phyloP scores from a whole-genome alignment of 164 flowering plant genomes.

The Magnolia officinalis region DNA sequence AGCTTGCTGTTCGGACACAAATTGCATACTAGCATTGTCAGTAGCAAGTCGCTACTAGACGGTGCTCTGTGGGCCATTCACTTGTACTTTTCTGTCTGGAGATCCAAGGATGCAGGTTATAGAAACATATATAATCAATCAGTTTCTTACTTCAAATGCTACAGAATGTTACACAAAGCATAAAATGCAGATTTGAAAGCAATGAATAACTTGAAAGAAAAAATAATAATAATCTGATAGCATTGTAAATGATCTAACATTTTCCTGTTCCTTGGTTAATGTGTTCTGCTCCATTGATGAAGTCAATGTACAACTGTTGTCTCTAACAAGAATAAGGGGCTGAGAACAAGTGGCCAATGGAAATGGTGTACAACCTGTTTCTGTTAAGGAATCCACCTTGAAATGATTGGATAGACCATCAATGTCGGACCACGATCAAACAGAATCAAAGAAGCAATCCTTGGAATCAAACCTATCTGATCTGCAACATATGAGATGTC shows the following conservation, averaged over 20 bases:
- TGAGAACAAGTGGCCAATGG: slow-evolving; percentile 16
- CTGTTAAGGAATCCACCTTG: not conserved
- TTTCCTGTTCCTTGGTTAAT: slow-evolving; percentile 11
- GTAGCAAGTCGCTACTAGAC: too few relatives aligned
- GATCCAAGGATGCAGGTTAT: not conserved
- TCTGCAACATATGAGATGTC: slow-evolving; percentile 12
- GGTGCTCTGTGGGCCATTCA: too few relatives aligned
- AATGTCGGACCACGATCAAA: not conserved
- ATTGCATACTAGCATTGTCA: too few relatives aligned
- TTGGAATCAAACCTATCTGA: slow-evolving; percentile 10
- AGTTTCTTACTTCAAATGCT: not conserved
- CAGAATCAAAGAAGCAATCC: not conserved
- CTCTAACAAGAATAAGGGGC: slow-evolving; percentile 7
- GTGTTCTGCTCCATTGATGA: slow-evolving; percentile 10
- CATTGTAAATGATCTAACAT: slow-evolving; percentile 1
- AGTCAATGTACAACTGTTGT: slow-evolving; percentile 2
- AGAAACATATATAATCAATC: not conserved
- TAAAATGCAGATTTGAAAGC: not conserved
- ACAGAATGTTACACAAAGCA: not conserved
- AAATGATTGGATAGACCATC: not conserved
- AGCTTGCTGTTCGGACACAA: too few relatives aligned
- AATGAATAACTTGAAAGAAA: not conserved
- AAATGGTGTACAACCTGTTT: slow-evolving; percentile 14
- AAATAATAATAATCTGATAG: not conserved
- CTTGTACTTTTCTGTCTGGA: not conserved